Evolutionary conservation across 768 basidiomycete genomes (phyloP), one percentile per base, ranked within the genome.

Genomic region (Saitozyma sp.): DNA sequence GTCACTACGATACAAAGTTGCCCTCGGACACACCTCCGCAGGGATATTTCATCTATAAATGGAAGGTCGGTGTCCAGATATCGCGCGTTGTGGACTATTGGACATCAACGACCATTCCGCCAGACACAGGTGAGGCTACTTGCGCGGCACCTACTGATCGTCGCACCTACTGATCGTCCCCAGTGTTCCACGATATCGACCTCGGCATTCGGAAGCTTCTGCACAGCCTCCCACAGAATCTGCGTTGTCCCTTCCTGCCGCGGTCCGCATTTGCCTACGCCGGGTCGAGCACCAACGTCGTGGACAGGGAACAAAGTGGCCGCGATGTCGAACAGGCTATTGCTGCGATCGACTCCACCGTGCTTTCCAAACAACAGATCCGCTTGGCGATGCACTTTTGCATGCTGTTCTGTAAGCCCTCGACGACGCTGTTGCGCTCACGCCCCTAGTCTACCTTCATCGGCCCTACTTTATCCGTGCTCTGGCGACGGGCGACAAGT

Each of bases 311-410:
- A n/a, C n/a, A n/a, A n/a, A n/a, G n/a, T n/a, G n/a, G n/a, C n/a
- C n/a, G n/a, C n/a, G n/a, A n/a, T n/a, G n/a, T n/a, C n/a, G n/a
- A n/a, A n/a, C n/a, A n/a, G n/a, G n/a, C n/a, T n/a, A n/a, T n/a
- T n/a, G n/a, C n/a, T n/a, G n/a, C n/a, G n/a, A n/a, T n/a, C n/a
- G n/a, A n/a, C n/a, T n/a, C n/a, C n/a, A n/a, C n/a, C n/a, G n/a
- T n/a, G n/a, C n/a, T n/a, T n/a, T 39, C 8, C 54, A 4, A 49
- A 49, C 43, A 48, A 50, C 57, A 46, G 13, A 58, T 58, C 38
- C 57, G 57, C 20, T 38, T 58, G 13, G 57, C 57, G n/a, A 58
- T 58, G 57, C 57, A 58, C 41, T 37, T 58, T n/a, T 46, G 57
- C 42, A 58, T 58, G 57, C 57, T 58, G 20, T 29, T 58, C 14